phyloP scores from a whole-genome alignment of 169 alveolate species.

The Cryptosporidium felis region DNA sequence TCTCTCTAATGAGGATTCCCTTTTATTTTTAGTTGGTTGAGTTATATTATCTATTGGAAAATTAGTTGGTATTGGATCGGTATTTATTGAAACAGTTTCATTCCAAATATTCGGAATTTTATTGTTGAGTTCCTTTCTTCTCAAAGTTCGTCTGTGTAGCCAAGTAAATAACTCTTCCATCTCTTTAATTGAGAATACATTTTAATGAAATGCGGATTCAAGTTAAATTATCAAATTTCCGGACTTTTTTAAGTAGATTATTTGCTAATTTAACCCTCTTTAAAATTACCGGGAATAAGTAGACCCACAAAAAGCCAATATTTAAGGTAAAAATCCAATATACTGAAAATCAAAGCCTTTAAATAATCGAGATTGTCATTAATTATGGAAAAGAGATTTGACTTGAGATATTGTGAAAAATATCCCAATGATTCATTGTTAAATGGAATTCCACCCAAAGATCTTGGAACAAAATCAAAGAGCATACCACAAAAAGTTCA shows the following conservation, averaged over 20 bases:
- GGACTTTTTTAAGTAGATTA: too few relatives aligned
- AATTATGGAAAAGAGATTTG: constrained; percentile 37
- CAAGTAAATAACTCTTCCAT: constrained; percentile 10
- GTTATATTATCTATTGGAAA: neutral
- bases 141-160: constrained; percentile 52
- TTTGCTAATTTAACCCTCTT: too few relatives aligned
- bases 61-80: neutral
- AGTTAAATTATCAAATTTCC: too few relatives aligned
- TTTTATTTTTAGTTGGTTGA: neutral
- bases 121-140: neutral
- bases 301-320: constrained; percentile 11
- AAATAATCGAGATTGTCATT: neutral
- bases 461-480: constrained; percentile 43
- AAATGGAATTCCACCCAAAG: constrained; percentile 45
- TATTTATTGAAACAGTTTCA: neutral
- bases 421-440: constrained; percentile 19
- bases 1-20: constrained; percentile 49
- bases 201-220: too few relatives aligned
- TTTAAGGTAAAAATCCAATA: neutral
- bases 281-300: too few relatives aligned
- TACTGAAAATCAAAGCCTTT: neutral
- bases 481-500: constrained; percentile 51
- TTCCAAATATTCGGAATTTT: constrained; percentile 12
- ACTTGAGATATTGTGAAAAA: constrained; percentile 21
- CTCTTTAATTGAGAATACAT: too few relatives aligned